phyloP scores from a whole-genome alignment of 345 rosid species.

The Brassica juncea region DNA sequence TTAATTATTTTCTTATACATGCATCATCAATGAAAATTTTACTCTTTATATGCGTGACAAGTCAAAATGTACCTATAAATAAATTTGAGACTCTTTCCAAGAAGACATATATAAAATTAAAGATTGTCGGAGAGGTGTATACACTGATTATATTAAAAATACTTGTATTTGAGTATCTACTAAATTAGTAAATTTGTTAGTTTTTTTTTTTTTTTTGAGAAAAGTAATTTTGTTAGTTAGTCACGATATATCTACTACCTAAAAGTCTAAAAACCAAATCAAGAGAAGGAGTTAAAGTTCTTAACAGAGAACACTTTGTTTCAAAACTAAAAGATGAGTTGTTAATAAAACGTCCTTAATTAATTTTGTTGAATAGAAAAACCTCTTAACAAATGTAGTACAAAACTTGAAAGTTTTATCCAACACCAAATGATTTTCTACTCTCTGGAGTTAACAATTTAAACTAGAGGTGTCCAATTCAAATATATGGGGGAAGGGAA shows the following conservation, averaged over 20 bases:
- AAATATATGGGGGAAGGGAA: background rate
- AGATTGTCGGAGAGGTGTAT: background rate
- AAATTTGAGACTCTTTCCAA: background rate
- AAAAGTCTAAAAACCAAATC: background rate
- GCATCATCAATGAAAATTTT: background rate
- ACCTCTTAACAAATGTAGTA: background rate
- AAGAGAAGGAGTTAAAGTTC: background rate
- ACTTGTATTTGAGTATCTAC: too few relatives aligned
- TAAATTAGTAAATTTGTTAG: too few relatives aligned
- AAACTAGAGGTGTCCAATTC: background rate
- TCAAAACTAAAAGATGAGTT: background rate
- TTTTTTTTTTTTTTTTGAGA: too few relatives aligned
- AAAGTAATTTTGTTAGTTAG: too few relatives aligned
- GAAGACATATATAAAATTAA: background rate
- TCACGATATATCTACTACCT: background rate
- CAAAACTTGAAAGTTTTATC: too few relatives aligned
- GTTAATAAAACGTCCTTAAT: background rate
- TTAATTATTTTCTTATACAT: background rate
- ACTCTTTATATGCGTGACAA: background rate
- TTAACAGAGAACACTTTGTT: background rate
- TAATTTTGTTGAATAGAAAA: background rate
- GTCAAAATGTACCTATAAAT: background rate
- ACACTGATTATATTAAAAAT: background rate
- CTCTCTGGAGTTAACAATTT: background rate
- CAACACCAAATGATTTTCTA: background rate